Evolutionary conservation across 805 yeast genomes (phyloP).

Genomic region (Dipodascus albidus): DNA sequence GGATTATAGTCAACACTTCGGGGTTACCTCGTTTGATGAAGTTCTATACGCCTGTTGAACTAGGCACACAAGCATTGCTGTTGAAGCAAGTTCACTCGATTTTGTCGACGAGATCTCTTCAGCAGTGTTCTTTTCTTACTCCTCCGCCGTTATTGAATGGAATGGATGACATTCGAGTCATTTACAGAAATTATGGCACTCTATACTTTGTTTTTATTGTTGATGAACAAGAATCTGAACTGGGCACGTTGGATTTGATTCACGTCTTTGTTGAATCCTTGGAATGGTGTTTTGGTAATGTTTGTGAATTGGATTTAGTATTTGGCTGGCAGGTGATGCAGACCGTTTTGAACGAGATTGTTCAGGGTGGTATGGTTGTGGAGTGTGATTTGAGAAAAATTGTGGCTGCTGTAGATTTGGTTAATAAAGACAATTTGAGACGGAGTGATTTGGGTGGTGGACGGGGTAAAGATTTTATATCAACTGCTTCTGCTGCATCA

Average conservation of each 20-base stretch:
- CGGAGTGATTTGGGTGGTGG: conserved; percentile 1
- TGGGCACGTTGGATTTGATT: conserved; percentile 88
- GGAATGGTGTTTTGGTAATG: conserved; percentile 86
- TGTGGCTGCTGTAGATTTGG: conserved; percentile 44
- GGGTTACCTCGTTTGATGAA: conserved; percentile 84
- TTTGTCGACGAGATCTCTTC: conserved; percentile 55
- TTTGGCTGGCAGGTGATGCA: conserved; percentile 97
- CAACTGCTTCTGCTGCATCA: conserved; percentile 10
- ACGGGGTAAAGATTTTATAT: conserved; percentile 13
- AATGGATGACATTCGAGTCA: conserved; percentile 68
- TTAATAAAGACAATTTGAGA: conserved; percentile 19
- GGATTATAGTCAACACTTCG: conserved; percentile 68
- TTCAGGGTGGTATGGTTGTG: conserved; percentile 97
- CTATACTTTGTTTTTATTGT: conserved; percentile 92
- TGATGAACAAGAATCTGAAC: conserved; percentile 89
- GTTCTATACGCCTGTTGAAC: conserved; percentile 85
- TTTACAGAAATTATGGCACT: conserved; percentile 90
- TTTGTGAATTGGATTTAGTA: conserved; percentile 92
- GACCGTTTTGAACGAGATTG: conserved; percentile 72
- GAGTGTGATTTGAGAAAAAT: conserved; percentile 79
- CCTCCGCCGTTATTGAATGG: conserved; percentile 66
- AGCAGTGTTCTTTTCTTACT: conserved; percentile 80
- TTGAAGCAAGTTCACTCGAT: conserved; percentile 74
- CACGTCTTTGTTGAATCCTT: conserved; percentile 95
- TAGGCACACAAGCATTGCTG: conserved; percentile 68